A percentile compares a stretch with the other conserved stretches of the same genome.
phyloP scores from a whole-genome alignment of 208 protist species.

The Borovskyia barvae region DNA sequence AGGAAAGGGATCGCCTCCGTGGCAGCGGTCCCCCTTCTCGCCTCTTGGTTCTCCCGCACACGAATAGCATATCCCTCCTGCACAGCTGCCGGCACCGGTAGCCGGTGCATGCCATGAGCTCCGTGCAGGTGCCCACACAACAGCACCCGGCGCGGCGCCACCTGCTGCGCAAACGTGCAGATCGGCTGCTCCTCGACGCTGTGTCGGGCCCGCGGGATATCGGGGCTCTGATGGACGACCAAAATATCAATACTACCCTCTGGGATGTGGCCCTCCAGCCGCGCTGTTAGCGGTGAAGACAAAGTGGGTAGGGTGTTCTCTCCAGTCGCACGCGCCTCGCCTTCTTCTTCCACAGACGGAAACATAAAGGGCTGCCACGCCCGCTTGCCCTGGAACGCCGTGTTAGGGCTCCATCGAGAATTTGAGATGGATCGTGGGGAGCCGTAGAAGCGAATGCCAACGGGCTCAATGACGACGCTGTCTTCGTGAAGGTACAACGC shows the following conservation, averaged over 20 bases:
- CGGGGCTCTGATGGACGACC: slow-evolving; percentile 50
- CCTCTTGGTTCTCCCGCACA: not conserved
- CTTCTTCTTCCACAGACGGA: not conserved
- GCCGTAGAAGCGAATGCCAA: slow-evolving; percentile 52
- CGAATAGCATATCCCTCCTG: slow-evolving; percentile 7
- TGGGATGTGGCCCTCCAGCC: slow-evolving; percentile 29
- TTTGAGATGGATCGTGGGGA: slow-evolving; percentile 60
- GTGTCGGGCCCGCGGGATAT: slow-evolving; percentile 1
- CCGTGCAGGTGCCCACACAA: slow-evolving; percentile 55
- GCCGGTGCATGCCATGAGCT: slow-evolving; percentile 43
- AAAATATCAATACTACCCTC: slow-evolving; percentile 50
- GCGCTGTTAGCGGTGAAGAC: not conserved
- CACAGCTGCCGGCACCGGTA: slow-evolving; percentile 20
- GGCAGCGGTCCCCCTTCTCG: not conserved
- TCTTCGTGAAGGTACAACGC: slow-evolving; percentile 61
- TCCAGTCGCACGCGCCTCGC: not conserved
- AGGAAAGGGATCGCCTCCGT: slow-evolving; percentile 26
- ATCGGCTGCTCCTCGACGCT: slow-evolving; percentile 32
- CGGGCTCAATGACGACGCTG: slow-evolving; percentile 40
- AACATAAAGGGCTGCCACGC: slow-evolving; percentile 27
- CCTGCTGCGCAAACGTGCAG: slow-evolving; percentile 29
- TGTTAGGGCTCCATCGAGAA: slow-evolving; percentile 52
- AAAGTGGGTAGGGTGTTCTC: not conserved
- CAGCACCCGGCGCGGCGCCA: slow-evolving; percentile 38
- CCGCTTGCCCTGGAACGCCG: slow-evolving; percentile 36